Conservation (phyloP, 1,139 yeast genomes). For the Kodamaea derodonti region DNA sequence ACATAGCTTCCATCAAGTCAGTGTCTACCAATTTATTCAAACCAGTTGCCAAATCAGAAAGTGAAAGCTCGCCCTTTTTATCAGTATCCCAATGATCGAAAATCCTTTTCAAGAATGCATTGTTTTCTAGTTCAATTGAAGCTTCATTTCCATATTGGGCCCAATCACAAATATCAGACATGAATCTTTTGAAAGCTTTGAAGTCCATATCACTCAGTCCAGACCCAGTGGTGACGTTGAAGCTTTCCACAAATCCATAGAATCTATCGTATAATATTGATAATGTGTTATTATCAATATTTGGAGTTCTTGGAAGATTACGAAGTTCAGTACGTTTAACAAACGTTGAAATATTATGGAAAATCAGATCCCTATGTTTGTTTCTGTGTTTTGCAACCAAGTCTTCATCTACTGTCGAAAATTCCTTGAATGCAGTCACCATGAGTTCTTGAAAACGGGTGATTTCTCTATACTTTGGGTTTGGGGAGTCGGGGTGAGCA, state of each 20-base stretch:
- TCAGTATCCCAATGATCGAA: conserved; percentile 70
- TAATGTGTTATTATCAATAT: conserved; percentile 55
- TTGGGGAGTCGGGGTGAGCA: conserved; percentile 71
- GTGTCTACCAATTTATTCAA: conserved; percentile 63
- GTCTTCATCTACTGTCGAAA: conserved; percentile 73
- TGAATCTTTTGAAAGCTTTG: conserved; percentile 65
- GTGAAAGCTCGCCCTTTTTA: conserved; percentile 51
- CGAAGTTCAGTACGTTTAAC: conserved; percentile 90
- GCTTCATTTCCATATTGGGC: conserved; percentile 30
- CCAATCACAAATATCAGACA: conserved; percentile 85
- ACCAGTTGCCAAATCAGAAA: conserved; percentile 71
- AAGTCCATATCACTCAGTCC: conserved; percentile 73
- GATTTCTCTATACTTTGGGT: conserved; percentile 59
- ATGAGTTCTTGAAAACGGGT: conserved; percentile 87
- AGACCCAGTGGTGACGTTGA: conserved; percentile 63
- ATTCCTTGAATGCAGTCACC: conserved; percentile 91
- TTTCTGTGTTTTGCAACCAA: conserved; percentile 66
- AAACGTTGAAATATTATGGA: conserved; percentile 81
- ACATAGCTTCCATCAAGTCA: conserved; percentile 75
- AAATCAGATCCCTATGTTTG: conserved; percentile 71
- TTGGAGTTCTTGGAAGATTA: conserved; percentile 69
- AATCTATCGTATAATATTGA: conserved; percentile 81
- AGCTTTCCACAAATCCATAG: conserved; percentile 68
- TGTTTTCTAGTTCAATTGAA: conserved; percentile 24
- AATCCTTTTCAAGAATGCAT: conserved; percentile 57